Conservation (phyloP, 345 rosid genomes). For the Salix viminalis region DNA sequence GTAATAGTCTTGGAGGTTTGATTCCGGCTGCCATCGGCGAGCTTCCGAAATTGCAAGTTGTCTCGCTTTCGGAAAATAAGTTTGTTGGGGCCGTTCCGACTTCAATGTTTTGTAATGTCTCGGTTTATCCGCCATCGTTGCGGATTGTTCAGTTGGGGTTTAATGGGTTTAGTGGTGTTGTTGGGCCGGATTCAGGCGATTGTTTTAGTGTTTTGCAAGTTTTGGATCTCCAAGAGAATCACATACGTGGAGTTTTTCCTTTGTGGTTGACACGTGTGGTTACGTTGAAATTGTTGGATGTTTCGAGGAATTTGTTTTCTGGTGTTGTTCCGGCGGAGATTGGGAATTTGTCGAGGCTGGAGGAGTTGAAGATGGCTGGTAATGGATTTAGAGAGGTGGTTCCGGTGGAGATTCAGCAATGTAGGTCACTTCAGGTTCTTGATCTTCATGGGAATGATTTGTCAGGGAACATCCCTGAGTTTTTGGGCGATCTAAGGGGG, state of each 20-base stretch:
- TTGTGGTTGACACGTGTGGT: slow-evolving; percentile 48
- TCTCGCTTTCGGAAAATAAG: slow-evolving; percentile 59
- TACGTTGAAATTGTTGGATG: slow-evolving; percentile 48
- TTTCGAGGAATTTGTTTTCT: slow-evolving; percentile 66
- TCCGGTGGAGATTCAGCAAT: slow-evolving; percentile 64
- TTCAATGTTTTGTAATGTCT: slow-evolving; percentile 61
- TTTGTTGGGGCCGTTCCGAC: slow-evolving; percentile 63
- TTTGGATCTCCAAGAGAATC: slow-evolving; percentile 60
- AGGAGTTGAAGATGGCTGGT: slow-evolving; percentile 59
- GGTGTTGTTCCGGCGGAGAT: slow-evolving; percentile 59
- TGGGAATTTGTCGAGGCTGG: slow-evolving; percentile 49
- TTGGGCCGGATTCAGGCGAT: slow-evolving; percentile 37
- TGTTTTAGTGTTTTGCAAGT: slow-evolving; percentile 55
- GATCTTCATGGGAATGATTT: slow-evolving; percentile 70
- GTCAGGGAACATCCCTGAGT: slow-evolving; percentile 58
- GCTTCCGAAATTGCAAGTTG: slow-evolving; percentile 58
- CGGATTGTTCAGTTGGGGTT: slow-evolving; percentile 59
- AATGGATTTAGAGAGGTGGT: slow-evolving; percentile 58
- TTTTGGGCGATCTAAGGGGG: slow-evolving; percentile 50
- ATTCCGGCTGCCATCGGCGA: slow-evolving; percentile 73
- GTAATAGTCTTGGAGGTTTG: slow-evolving; percentile 64
- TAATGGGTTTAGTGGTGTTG: slow-evolving; percentile 47
- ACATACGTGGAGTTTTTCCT: slow-evolving; percentile 56
- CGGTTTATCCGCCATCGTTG: slow-evolving; percentile 45
- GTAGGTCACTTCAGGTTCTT: slow-evolving; percentile 51